Percentiles rank a stretch among this genome's conserved stretches.
These are phyloP conservation scores for Serendipita sp. DNA, from an alignment of 768 basidiomycete genomes.

Conservation along the genomic window DNA sequence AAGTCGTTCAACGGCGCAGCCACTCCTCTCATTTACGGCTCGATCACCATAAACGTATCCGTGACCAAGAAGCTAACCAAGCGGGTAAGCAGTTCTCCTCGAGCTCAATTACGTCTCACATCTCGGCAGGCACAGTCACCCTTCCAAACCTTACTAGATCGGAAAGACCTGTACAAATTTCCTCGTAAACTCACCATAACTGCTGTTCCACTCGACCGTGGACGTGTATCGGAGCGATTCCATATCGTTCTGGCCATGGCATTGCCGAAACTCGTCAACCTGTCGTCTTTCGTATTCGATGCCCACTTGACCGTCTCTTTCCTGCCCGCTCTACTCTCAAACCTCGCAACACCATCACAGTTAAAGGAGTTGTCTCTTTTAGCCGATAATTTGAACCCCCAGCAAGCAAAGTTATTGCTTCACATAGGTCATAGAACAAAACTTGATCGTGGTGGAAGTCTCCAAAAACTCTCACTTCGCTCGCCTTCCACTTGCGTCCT, in stretches of 20 bases:
- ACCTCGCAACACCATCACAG: not conserved
- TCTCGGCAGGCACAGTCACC: not conserved
- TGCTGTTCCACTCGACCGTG: not conserved
- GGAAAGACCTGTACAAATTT: not conserved
- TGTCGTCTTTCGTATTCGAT: not conserved
- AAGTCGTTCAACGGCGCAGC: slow-evolving; percentile 48
- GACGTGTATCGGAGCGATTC: not conserved
- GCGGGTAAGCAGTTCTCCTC: not conserved
- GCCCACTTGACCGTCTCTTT: not conserved
- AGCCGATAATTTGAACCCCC: not conserved
- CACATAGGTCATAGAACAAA: not conserved
- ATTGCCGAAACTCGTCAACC: not conserved
- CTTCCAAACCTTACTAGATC: not conserved
- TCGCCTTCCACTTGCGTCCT: too few relatives aligned
- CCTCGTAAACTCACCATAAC: not conserved
- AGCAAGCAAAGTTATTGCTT: not conserved
- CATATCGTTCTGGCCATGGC: not conserved
- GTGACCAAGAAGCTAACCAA: not conserved
- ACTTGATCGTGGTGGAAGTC: too few relatives aligned
- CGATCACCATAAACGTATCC: slow-evolving; percentile 17
- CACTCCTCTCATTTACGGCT: slow-evolving; percentile 45
- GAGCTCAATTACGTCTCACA: not conserved
- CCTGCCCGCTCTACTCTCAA: not conserved
- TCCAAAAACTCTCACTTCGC: too few relatives aligned
- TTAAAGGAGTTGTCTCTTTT: not conserved